Evolutionary conservation across 1,284 basidiomycete species (phyloP), one percentile per base, ranked within the genome.

Genomic region (Apiotrichum montevideense): DNA sequence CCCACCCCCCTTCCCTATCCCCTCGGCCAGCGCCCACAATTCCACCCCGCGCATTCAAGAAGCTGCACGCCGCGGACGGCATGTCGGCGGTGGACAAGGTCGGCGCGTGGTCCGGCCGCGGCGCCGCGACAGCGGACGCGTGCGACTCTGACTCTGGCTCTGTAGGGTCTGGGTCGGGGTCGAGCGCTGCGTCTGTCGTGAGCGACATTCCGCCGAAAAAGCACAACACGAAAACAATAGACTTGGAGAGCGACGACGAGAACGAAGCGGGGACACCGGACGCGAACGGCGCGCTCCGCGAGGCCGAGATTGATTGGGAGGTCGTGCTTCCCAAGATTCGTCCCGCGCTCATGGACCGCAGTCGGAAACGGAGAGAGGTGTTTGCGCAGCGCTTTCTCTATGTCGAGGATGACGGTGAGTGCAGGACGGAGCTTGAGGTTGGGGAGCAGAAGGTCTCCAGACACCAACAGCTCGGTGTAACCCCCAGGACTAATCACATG

Each of bases 31-130:
- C 21, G 21, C 21, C 21, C 21, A 21, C 21, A 21, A 21, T 21
- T 21, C 21, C 21, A 21, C 21, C 21, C 21, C 21, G 21, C 21
- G 65, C 72, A 8, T 64, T 71, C 58, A 61, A 61, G 43, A 73
- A 72, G 63, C 70, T 75, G 8, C 67, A 73, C 55, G 65, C 64
- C 60, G 66, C 67, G 54, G 61, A 65, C 48, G 65, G 62, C 51
- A 73, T 73, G 70, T 59, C 72, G 41, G 51, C 73, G 14, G 66
- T 63, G 46, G 64, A 60, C 35, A 77, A 77, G 63, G 74, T 77
- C 62, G 74, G 74, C 46, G 69, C 70, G 53, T 77, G 75, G 75
- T 66, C 75, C 11, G 67, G 70, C 54, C 65, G 69, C 33, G 44
- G 39, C 6, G 33, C 50, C 44, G 55, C 37, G 42, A 67, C 61